Evolutionary conservation across 148 eudicot genomes (phyloP).

Genomic region (Selenicereus undatus): DNA sequence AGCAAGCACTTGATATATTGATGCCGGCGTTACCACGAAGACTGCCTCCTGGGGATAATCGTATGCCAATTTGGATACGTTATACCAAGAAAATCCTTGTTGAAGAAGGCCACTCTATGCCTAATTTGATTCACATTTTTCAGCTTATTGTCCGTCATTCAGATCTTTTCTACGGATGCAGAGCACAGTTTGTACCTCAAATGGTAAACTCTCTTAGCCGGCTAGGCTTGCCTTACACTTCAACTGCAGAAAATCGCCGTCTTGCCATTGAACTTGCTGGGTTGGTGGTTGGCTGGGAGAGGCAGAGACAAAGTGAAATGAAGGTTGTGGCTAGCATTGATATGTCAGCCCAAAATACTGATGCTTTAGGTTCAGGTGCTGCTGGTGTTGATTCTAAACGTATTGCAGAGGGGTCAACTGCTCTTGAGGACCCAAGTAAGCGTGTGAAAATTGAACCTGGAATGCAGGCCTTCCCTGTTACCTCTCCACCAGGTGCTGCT

Average conservation of each 20-base stretch:
- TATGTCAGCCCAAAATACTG: conserved; percentile 43
- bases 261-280: conserved; percentile 99
- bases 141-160: conserved; percentile 99
- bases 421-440: conserved; percentile 72
- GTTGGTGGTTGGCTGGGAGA: conserved; percentile 97
- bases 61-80: conserved; percentile 99
- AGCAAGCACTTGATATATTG: conserved; percentile 96
- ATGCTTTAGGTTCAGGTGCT: conserved; percentile 44
- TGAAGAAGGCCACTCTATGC: conserved; percentile 98
- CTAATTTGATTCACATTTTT: conserved; percentile 94
- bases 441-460: conserved; percentile 96
- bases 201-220: conserved; percentile 98
- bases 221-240: conserved; percentile 89
- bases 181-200: conserved; percentile 99
- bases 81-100: conserved; percentile 97
- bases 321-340: conserved; percentile 55
- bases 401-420: conserved; percentile 51
- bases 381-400: conserved; percentile 57
- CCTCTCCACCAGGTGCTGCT: conserved; percentile 92
- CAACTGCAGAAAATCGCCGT: conserved; percentile 91
- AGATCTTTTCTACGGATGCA: conserved; percentile 91
- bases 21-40: conserved; percentile 98
- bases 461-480: conserved; percentile 76
- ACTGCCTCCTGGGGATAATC: conserved; percentile 92
- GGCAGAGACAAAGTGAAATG: conserved; percentile 92